Evolutionary conservation across 192 early-diverging fungal species (phyloP).

Genomic region (Jimgerdemannia lactiflua): DNA sequence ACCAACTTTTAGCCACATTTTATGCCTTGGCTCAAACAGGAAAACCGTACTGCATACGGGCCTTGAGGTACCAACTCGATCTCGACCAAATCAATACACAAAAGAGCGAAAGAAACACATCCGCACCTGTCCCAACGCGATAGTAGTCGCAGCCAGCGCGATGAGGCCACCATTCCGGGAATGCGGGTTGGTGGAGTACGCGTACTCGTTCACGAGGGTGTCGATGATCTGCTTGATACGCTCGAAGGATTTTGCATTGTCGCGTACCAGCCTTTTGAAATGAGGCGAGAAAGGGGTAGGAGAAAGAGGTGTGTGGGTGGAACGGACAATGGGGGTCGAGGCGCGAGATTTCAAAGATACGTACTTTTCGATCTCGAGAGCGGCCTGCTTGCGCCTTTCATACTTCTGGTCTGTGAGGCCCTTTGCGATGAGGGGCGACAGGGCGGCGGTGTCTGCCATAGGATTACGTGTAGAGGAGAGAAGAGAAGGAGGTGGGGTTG

Average conservation of each 20-base stretch:
- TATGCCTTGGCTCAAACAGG: no score
- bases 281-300: neutral
- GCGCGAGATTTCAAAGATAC: neutral
- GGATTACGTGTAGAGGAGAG: no score
- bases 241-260: conserved; percentile 55
- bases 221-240: conserved; percentile 71
- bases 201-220: conserved; percentile 83
- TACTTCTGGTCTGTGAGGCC: conserved; percentile 89
- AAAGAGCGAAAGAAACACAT: conserved; percentile 6
- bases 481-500: no score
- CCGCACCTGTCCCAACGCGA: conserved; percentile 77
- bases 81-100: no score
- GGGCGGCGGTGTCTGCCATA: neutral
- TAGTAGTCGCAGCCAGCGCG: conserved; percentile 82
- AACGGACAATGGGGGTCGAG: conserved; percentile 28
- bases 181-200: conserved; percentile 82
- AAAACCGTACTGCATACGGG: no score
- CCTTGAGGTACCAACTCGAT: no score
- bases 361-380: conserved; percentile 87
- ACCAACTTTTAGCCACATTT: no score
- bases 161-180: conserved; percentile 94
- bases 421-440: conserved; percentile 46
- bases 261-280: conserved; percentile 56
- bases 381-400: conserved; percentile 91
- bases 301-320: conserved; percentile 1